phyloP scores from a whole-genome alignment of 129 eudicot genomes.

The Dittrichia graveolens region DNA sequence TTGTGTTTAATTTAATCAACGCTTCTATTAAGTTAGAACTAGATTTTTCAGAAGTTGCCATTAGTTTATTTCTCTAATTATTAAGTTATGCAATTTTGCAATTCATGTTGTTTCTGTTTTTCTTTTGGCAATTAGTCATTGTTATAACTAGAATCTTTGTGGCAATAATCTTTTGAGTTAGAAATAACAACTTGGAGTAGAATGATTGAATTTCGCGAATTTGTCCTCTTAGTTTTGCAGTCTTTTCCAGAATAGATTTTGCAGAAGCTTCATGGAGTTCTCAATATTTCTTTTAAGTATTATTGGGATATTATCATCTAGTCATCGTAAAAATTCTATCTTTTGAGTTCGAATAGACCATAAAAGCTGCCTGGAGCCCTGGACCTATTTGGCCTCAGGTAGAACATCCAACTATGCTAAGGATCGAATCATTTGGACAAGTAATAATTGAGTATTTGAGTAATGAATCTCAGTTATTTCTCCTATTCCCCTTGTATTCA shows the following conservation, averaged over 20 bases:
- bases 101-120: not conserved
- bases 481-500: not conserved
- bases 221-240: not conserved
- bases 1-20: conserved; percentile 24
- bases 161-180: conserved; percentile 4
- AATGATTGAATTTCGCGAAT: not conserved
- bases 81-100: conserved; percentile 2
- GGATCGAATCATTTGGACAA: not conserved
- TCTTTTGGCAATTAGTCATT: no score
- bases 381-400: no score
- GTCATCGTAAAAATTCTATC: conserved; percentile 12
- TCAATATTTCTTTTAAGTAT: not conserved
- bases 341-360: conserved; percentile 14
- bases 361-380: not conserved
- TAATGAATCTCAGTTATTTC: conserved; percentile 2
- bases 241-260: not conserved
- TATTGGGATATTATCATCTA: not conserved
- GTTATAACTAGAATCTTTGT: not conserved
- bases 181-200: not conserved
- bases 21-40: conserved; percentile 27
- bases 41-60: conserved; percentile 22
- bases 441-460: not conserved
- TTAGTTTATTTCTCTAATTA: not conserved
- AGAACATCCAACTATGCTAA: not conserved
- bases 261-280: conserved; percentile 1